A percentile compares a stretch with the other conserved stretches of the same genome.
Conservation (phyloP, 768 basidiomycete genomes). For the Lactarius sp. region DNA sequence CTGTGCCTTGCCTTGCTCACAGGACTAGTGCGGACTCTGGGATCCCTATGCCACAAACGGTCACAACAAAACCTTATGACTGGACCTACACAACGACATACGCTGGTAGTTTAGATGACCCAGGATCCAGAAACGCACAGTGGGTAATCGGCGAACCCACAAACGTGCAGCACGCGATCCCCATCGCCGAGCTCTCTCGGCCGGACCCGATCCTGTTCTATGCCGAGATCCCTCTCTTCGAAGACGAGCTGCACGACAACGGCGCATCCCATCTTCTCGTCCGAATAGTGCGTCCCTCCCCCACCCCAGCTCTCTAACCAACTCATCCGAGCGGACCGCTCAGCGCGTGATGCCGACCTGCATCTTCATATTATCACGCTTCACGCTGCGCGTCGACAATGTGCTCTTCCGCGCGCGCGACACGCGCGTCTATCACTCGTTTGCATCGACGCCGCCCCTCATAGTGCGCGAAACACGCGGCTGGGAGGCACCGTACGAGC, state of each 20-base stretch:
- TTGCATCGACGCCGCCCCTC: slow-evolving; percentile 52
- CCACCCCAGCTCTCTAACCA: neutral
- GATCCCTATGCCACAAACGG: slow-evolving; percentile 64
- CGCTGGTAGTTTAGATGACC: slow-evolving; percentile 47
- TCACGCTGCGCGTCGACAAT: slow-evolving; percentile 91
- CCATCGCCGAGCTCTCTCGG: slow-evolving; percentile 76
- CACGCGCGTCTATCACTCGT: slow-evolving; percentile 85
- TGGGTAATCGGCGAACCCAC: slow-evolving; percentile 58
- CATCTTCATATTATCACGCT: slow-evolving; percentile 83
- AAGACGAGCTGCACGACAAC: slow-evolving; percentile 97
- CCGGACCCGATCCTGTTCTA: slow-evolving; percentile 98
- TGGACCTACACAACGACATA: slow-evolving; percentile 98
- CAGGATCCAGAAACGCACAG: slow-evolving; percentile 26
- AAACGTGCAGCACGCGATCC: slow-evolving; percentile 61
- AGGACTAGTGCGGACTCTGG: slow-evolving; percentile 65
- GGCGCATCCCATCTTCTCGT: slow-evolving; percentile 82
- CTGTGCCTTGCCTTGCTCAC: slow-evolving; percentile 31
- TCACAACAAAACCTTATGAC: slow-evolving; percentile 83
- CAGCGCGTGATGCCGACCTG: slow-evolving; percentile 98
- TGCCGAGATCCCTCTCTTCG: slow-evolving; percentile 89
- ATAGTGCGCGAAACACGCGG: slow-evolving; percentile 80
- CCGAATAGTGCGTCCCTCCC: slow-evolving; percentile 69
- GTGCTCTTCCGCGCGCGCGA: slow-evolving; percentile 90
- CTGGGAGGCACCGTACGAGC: slow-evolving; percentile 86
- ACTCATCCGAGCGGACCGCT: neutral